Percentiles rank a stretch among this genome's conserved stretches.
Evolutionary conservation across 768 basidiomycete species (phyloP).

Genomic region (Termitomyces heimii): DNA sequence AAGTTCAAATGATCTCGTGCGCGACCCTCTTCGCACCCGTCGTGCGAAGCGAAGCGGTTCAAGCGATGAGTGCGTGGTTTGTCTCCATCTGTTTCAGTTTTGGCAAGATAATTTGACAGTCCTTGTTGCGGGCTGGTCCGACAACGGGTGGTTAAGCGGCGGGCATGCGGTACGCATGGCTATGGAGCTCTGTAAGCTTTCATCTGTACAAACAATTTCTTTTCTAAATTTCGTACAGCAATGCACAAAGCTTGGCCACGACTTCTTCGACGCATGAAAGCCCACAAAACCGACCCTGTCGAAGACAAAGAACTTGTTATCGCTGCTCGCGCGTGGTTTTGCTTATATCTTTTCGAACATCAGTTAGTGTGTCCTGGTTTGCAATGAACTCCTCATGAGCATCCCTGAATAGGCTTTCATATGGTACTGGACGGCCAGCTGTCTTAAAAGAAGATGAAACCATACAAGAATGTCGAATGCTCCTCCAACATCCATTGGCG

Average conservation of each 20-base stretch:
- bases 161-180: slow-evolving; percentile 98
- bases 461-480: slow-evolving; percentile 71
- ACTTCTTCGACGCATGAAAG: slow-evolving; percentile 72
- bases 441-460: slow-evolving; percentile 92
- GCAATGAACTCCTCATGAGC: not conserved
- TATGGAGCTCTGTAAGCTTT: slow-evolving; percentile 75
- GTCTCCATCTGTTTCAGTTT: not conserved
- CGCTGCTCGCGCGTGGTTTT: slow-evolving; percentile 87
- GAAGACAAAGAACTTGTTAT: slow-evolving; percentile 78
- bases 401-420: slow-evolving; percentile 62
- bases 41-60: slow-evolving; percentile 79
- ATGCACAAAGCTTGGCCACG: slow-evolving; percentile 91
- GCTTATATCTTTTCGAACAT: slow-evolving; percentile 89
- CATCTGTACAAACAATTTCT: not conserved
- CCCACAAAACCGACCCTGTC: slow-evolving; percentile 47
- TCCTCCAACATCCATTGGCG: slow-evolving; percentile 82
- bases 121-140: slow-evolving; percentile 90
- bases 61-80: slow-evolving; percentile 77
- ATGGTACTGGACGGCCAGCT: slow-evolving; percentile 90
- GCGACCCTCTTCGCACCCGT: slow-evolving; percentile 87
- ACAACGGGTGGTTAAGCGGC: slow-evolving; percentile 92
- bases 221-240: slow-evolving; percentile 34
- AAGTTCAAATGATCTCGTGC: slow-evolving; percentile 81
- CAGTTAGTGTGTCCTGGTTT: slow-evolving; percentile 51
- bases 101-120: slow-evolving; percentile 39